These are phyloP conservation scores for Colletotrichum eremochloae DNA, from an alignment of 2,329 filamentous ascomycete genomes.

Conservation along the genomic window DNA sequence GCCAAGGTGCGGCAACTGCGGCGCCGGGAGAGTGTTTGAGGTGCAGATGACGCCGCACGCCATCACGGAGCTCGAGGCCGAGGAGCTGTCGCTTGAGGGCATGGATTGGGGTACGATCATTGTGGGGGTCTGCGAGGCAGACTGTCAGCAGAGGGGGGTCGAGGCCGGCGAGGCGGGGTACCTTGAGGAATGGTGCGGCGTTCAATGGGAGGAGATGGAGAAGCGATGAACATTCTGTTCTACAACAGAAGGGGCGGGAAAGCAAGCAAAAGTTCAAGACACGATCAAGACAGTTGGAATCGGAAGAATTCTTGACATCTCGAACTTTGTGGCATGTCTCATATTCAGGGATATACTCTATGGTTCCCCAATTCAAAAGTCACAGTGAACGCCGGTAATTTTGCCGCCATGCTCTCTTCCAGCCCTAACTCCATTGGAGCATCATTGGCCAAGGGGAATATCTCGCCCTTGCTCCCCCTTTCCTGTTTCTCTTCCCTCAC, in stretches of 20 bases:
- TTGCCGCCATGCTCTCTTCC: slow-evolving; percentile 44
- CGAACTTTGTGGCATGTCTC: slow-evolving; percentile 40
- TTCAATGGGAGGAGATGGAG: slow-evolving; percentile 91
- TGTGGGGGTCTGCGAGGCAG: slow-evolving; percentile 83
- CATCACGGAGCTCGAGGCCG: slow-evolving; percentile 88
- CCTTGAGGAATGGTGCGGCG: slow-evolving; percentile 95
- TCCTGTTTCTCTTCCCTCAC: slow-evolving; percentile 23
- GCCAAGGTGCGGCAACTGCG: slow-evolving; percentile 83
- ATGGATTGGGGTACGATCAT: slow-evolving; percentile 99
- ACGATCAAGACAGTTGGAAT: neutral
- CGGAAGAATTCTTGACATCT: slow-evolving; percentile 29
- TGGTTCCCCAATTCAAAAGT: slow-evolving; percentile 43
- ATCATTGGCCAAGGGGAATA: slow-evolving; percentile 32
- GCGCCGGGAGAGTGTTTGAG: slow-evolving; percentile 84
- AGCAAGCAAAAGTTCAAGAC: slow-evolving; percentile 15
- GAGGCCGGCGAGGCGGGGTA: slow-evolving; percentile 78
- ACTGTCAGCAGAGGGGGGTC: slow-evolving; percentile 76
- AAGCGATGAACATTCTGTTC: slow-evolving; percentile 49
- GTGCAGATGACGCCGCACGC: slow-evolving; percentile 92
- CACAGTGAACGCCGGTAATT: slow-evolving; percentile 44
- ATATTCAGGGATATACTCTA: slow-evolving; percentile 43
- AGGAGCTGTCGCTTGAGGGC: slow-evolving; percentile 79
- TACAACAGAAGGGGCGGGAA: slow-evolving; percentile 47
- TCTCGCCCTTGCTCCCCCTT: slow-evolving; percentile 22
- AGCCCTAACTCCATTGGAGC: slow-evolving; percentile 40